Base-by-base conservation (phyloP, 768 basidiomycete genomes). In the Chalciporus piperatus region DNA sequence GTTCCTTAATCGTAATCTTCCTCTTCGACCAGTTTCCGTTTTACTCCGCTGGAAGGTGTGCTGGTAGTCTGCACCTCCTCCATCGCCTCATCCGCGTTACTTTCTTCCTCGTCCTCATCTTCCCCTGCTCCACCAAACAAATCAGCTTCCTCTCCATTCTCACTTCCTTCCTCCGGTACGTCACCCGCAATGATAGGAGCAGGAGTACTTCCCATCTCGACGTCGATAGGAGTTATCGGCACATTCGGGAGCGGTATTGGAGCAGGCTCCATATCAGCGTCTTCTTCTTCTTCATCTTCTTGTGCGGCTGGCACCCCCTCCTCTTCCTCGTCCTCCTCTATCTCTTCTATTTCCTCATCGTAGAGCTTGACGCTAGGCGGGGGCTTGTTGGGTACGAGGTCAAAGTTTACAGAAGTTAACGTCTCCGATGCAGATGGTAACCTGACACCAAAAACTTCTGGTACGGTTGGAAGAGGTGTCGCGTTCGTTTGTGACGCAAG, bases 391-490 rank as follows among this genome's bases (percentile, higher is more conserved):
- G 92, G 89, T 5, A 92, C 76, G 54, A 93, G 79, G 63, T 93
- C 88, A 72, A 93, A 93, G 75, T 92, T 86, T 57, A 92, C 81
- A 19, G 84, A 74, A 14, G 88, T 87, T 41, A 93, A 77, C 51
- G 87, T 85, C 11, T 92, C 87, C n/a, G 64, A 57, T 20, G 71
- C 49, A 12, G 79, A 78, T 2, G 91, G 91, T n/a, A 93, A 71
- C 17, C 91, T 84, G 45, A 92, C 83, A 32, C 91, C 91, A 69
- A 92, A 93, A 3, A 90, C 85, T 69, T 93, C 91, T 6, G 88
- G 87, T n/a, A 92, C 89, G 2, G 87, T 69, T 27, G 91, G 92
- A 17, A 93, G 78, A 3, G 90, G 87, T 33, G 79, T 76, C 12
- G 88, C 80, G 65, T 93, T 93, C 38, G 88, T 89, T 68, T 92